Conservation (phyloP, 257 asterid species). For the Penstemon barbatus region DNA sequence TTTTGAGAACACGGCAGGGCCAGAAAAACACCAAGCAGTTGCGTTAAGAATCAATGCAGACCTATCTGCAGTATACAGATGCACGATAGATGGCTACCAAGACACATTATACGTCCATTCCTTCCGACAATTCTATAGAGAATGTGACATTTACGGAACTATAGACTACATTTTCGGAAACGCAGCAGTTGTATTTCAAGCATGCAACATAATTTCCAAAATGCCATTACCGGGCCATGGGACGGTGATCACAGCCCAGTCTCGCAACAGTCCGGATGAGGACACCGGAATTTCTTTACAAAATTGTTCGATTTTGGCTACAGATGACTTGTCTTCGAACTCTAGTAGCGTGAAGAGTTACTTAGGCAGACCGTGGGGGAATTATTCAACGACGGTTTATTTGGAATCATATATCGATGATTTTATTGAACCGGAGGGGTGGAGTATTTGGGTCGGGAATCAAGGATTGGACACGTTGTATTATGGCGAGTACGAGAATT, state of each 20-base stretch:
- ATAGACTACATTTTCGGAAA: conserved; percentile 89
- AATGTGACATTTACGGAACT: conserved; percentile 82
- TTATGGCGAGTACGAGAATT: conserved; percentile 75
- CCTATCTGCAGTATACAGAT: conserved; percentile 59
- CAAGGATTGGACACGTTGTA: conserved; percentile 60
- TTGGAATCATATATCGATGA: conserved; percentile 66
- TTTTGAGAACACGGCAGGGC: conserved; percentile 82
- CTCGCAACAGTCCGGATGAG: conserved; percentile 50
- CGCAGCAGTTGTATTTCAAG: conserved; percentile 80
- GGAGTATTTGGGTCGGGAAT: conserved; percentile 67
- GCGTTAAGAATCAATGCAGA: conserved; percentile 86
- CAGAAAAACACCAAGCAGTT: conserved; percentile 77
- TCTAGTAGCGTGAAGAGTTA: conserved; percentile 48
- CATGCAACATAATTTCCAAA: conserved; percentile 64
- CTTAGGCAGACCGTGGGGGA: conserved; percentile 83
- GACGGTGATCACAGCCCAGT: conserved; percentile 79
- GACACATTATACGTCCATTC: conserved; percentile 80
- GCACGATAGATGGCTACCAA: conserved; percentile 68
- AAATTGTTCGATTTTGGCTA: conserved; percentile 67
- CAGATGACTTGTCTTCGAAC: conserved; percentile 49
- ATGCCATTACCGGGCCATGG: conserved; percentile 67
- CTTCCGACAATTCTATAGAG: conserved; percentile 80
- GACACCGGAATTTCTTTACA: conserved; percentile 73
- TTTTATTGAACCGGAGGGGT: conserved; percentile 56
- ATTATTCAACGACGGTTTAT: conserved; percentile 62